Base-by-base conservation (phyloP, 805 yeast genomes). In the Vanderwaltozyma verrucispora region DNA sequence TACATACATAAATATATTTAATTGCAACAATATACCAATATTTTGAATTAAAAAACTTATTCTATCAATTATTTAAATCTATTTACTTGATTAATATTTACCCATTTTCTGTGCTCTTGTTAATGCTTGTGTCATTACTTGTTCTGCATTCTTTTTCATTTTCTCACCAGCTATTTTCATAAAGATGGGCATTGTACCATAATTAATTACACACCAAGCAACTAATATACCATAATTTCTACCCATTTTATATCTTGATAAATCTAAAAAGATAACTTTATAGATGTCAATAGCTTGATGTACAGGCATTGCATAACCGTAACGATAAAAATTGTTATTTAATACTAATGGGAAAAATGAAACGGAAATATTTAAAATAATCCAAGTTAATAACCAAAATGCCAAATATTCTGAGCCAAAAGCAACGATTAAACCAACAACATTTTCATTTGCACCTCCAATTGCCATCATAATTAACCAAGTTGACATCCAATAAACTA, bases 381-480 rank as follows among this genome's bases (percentile, higher is more conserved):
- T 86, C 71, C 82, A 81, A 40, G 72, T 67, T 38, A 82, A 62
- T 47, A 83, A 51, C 86, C 88, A 80, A 47, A 80, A 71, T 0
- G 88, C 87, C 33, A 80, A 45, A 35, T 68, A 48, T 18, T 85
- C 82, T 1, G 92, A 89, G 36, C 64, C 65, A n/a, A 63, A 39
- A 7, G 77, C 59, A 34, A 78, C 60, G 4, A 71, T 50, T 7
- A 80, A 24, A 54, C 75, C 53, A 0, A 77, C 75, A 45, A 71
- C 60, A 44, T 78, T 74, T 56, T 84, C 92, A 51, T 78, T 80
- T 17, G 80, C 77, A 33, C 81, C 74, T 41, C 92, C 94, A 21
- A 81, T 80, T 1, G 88, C 83, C 43, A 75, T 61, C 84, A 83
- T 77, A 5, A 84, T 72, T 34, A 83, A 47, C 53, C 63, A 84